Evolutionary conservation across 2,329 filamentous ascomycete species (phyloP).

Genomic region (Chalaropsis ovoidea): DNA sequence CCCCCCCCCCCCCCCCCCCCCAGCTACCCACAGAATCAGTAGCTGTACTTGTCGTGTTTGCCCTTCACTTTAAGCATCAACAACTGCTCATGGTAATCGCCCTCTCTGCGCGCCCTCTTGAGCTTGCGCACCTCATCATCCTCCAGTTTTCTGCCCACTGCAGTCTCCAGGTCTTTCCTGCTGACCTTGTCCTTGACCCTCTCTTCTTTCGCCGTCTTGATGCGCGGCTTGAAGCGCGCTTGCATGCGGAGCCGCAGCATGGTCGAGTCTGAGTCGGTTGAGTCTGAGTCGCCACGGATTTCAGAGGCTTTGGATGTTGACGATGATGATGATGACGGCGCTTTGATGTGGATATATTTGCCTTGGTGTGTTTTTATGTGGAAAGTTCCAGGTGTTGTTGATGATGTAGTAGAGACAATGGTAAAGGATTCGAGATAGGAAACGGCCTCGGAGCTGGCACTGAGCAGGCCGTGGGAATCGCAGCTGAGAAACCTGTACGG

Average conservation of each 20-base stretch:
- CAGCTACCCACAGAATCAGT: conserved; percentile 12
- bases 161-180: conserved; percentile 70
- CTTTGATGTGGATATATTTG: conserved; percentile 57
- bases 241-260: conserved; percentile 83
- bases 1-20: neutral
- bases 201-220: conserved; percentile 63
- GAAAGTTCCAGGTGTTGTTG: conserved; percentile 59
- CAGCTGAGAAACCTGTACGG: conserved; percentile 66
- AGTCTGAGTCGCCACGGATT: conserved; percentile 66
- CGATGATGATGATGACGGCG: conserved; percentile 35
- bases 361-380: conserved; percentile 63
- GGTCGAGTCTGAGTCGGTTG: conserved; percentile 56
- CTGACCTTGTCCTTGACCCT: conserved; percentile 79
- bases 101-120: conserved; percentile 73
- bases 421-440: conserved; percentile 73
- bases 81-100: conserved; percentile 79
- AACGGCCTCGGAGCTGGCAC: conserved; percentile 69
- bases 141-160: conserved; percentile 62
- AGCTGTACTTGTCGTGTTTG: conserved; percentile 76
- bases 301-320: conserved; percentile 47
- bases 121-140: conserved; percentile 79
- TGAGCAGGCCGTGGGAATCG: conserved; percentile 70
- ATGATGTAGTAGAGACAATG: conserved; percentile 45
- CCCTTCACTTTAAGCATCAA: conserved; percentile 81
- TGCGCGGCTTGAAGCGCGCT: conserved; percentile 80